Evolutionary conservation across 2,329 filamentous ascomycete genomes (phyloP), one percentile per base, ranked within the genome.

Genomic region (Aureobasidium sp.): DNA sequence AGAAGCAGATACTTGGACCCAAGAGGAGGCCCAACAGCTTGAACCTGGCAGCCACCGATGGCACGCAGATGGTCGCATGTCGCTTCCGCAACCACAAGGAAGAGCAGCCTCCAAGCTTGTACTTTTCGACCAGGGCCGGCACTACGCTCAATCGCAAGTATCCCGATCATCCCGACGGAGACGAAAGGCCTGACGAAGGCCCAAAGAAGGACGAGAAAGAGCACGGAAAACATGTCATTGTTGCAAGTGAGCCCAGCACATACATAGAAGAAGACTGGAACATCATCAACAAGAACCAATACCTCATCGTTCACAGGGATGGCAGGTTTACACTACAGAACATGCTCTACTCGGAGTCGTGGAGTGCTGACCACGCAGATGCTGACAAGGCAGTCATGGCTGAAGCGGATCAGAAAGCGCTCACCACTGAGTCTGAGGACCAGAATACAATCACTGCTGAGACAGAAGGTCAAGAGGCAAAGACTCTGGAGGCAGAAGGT

Each of bases 191-290:
- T 11, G 63, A 44, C 9, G 50, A 66, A n/a, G 66, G 72, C 37
- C 70, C 70, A 2, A 70, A 74, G 1, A 71, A 69, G 49, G 73
- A 71, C 1, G 70, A 72, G 21, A 70, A 70, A 3, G 72, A 75
- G 58, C 74, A 77, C 67, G 81, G 80, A 2, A 75, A 73, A 47
- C 81, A 83, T 69, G 75, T 81, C 39, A 82, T 82, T 65, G 73
- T 83, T 39, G 79, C 80, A 11, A 79, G 76, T 65, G 81, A 83
- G 70, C 81, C 81, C 13, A 80, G 76, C 30, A 83, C 81, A 9
- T 83, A 79, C 65, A 77, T 79, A 65, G 73, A 77, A 53, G 71
- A 72, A 21, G 79, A 83, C 58, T 83, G 81, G 81, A 70, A 76
- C 62, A 65, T 83, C 63, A 79, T 83, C 63, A 73, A 72, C 34